phyloP scores from a whole-genome alignment of 169 alveolate genomes.

The Plasmodium blacklocki region DNA sequence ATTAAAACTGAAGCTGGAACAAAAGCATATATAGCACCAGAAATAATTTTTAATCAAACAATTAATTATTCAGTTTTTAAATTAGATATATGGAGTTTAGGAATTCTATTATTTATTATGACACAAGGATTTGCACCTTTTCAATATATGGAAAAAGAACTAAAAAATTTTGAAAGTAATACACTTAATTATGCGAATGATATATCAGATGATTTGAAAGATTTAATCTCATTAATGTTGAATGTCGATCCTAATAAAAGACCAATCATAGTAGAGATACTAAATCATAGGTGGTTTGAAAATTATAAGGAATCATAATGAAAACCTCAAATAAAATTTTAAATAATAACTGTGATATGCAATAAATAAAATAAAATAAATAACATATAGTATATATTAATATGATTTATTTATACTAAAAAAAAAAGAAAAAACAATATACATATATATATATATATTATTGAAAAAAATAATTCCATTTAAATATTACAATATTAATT shows the following conservation, averaged over 20 bases:
- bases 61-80: constrained; percentile 79
- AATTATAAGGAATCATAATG: neutral
- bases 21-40: constrained; percentile 84
- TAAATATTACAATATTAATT: no score
- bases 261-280: constrained; percentile 64
- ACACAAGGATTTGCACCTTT: constrained; percentile 93
- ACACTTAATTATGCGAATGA: constrained; percentile 45
- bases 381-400: neutral
- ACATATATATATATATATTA: no score
- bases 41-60: constrained; percentile 79
- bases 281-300: constrained; percentile 60
- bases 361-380: neutral
- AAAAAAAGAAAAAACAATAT: no score
- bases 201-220: constrained; percentile 58
- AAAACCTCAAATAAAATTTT: neutral
- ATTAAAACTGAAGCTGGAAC: constrained; percentile 84
- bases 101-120: constrained; percentile 78
- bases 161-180: constrained; percentile 52
- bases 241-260: constrained; percentile 68
- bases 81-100: constrained; percentile 84
- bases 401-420: no score
- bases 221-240: constrained; percentile 58
- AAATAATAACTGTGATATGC: neutral
- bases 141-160: constrained; percentile 80
- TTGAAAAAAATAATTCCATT: no score